Percentiles rank a stretch among this genome's conserved stretches.
phyloP scores from a whole-genome alignment of 352 stramenopile species.

The Phytophthora europaea region DNA sequence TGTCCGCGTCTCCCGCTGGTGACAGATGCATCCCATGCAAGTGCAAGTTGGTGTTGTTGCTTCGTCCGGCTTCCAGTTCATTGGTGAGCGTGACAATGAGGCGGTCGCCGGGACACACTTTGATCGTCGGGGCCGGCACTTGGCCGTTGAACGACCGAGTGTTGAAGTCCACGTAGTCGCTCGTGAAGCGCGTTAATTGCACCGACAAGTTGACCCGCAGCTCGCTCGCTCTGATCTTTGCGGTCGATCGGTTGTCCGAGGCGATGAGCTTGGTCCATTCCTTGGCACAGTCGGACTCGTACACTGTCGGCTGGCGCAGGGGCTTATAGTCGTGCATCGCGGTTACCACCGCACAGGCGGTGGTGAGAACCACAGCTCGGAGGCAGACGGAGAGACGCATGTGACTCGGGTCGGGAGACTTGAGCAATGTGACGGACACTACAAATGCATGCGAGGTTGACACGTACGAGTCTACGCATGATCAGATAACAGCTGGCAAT shows the following conservation, averaged over 20 bases:
- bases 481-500: slow-evolving; percentile 32
- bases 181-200: slow-evolving; percentile 68
- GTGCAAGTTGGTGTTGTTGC: slow-evolving; percentile 80
- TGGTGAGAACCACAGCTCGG: slow-evolving; percentile 14
- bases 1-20: slow-evolving; percentile 59
- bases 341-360: slow-evolving; percentile 11
- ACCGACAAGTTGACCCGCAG: slow-evolving; percentile 72
- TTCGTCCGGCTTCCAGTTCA: slow-evolving; percentile 49
- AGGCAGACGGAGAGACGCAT: slow-evolving; percentile 32
- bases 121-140: slow-evolving; percentile 76
- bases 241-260: slow-evolving; percentile 40
- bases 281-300: slow-evolving; percentile 57
- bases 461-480: slow-evolving; percentile 31
- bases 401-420: slow-evolving; percentile 3
- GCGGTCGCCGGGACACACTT: slow-evolving; percentile 74
- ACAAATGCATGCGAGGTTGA: slow-evolving; percentile 20
- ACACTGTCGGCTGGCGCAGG: slow-evolving; percentile 51
- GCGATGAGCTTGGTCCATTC: slow-evolving; percentile 42
- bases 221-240: slow-evolving; percentile 55
- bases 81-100: slow-evolving; percentile 73
- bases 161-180: slow-evolving; percentile 79
- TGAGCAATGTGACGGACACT: slow-evolving; percentile 28
- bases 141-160: slow-evolving; percentile 78
- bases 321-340: slow-evolving; percentile 52
- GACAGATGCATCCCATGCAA: slow-evolving; percentile 81